Evolutionary conservation across 2,329 filamentous ascomycete species (phyloP).

Genomic region (Ceratocystiopsis brevicomis): DNA sequence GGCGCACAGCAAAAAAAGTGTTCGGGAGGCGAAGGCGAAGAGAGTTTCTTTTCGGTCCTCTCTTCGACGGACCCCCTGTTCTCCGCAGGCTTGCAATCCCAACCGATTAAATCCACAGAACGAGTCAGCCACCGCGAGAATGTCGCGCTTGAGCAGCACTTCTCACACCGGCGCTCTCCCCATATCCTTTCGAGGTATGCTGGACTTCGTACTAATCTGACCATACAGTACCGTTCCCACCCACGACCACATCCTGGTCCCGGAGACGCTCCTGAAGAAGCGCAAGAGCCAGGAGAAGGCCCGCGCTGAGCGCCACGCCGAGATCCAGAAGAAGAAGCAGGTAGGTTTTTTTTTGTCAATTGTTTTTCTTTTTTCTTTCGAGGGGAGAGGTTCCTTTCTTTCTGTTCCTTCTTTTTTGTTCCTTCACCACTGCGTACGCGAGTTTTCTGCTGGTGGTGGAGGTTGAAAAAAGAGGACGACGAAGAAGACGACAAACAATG

Average conservation of each 20-base stretch:
- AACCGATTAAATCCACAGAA: constrained; percentile 58
- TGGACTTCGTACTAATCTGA: constrained; percentile 69
- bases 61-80: not conserved
- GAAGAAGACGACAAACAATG: constrained; percentile 34
- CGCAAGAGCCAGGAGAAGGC: constrained; percentile 99
- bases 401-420: constrained; percentile 6
- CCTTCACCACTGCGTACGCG: constrained; percentile 1
- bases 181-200: constrained; percentile 38
- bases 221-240: constrained; percentile 66
- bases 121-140: constrained; percentile 83
- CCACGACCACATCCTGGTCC: constrained; percentile 88
- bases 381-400: not conserved
- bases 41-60: not conserved
- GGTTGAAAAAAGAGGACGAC: constrained; percentile 16
- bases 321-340: constrained; percentile 73
- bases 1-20: constrained; percentile 9
- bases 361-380: not conserved
- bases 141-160: constrained; percentile 81
- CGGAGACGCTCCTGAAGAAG: constrained; percentile 99
- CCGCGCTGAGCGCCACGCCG: constrained; percentile 68
- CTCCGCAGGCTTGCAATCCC: constrained; percentile 25
- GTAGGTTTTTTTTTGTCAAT: constrained; percentile 32
- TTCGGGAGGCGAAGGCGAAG: not conserved
- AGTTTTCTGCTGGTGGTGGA: too few relatives aligned
- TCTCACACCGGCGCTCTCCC: constrained; percentile 67